Base-by-base conservation (phyloP, 768 basidiomycete genomes). In the Boletus rex-veris region DNA sequence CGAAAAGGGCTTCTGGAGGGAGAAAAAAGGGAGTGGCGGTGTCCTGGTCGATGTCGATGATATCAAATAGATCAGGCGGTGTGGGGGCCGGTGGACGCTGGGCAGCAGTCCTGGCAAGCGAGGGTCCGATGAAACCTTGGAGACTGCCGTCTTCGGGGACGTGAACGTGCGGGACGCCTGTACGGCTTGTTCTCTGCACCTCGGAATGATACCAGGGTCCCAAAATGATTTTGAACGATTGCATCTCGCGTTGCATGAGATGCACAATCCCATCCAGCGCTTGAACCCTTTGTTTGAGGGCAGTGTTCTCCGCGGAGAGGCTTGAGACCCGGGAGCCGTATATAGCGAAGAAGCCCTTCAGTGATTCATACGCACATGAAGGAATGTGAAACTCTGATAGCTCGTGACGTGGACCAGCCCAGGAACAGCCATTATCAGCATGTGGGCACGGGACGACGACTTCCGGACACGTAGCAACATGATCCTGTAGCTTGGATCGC, bases 241-340 rank as follows among this genome's bases (percentile, higher is more conserved):
- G 72, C 64, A 90, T 73, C 56, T 93, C 89, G 37, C 74, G 76
- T 46, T 75, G 76, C 63, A 83, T 71, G 5, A 68, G 66, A 30
- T 78, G 75, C 21, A 86, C 64, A 3, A 77, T 69, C 15, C 76
- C 76, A 63, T 91, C 88, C 19, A 90, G 69, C 0, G 76, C 74
- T 12, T 81, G 79, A 9, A 89, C 72, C 31, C 79, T 77, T 56
- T 79, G 76, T 26, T 81, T 80, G 16, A 93, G 76, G 9, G 82
- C 53, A 16, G 77, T 70, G 62, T 92, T 92, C 64, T 92, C 88
- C 51, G 82, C 76, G 37, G 74, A 73, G 4, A 90, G 71, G 11
- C 72, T 58, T 4, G 75, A 70, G 12, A 76, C 64, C 46, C 72
- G 74, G 39, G 70, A 54, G 38, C 66, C 68, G 57, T 79, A 73